Percentiles rank a stretch among this genome's conserved stretches.
These are phyloP conservation scores for Suhomyces faveliae DNA, from an alignment of 805 yeast genomes.

Conservation along the genomic window DNA sequence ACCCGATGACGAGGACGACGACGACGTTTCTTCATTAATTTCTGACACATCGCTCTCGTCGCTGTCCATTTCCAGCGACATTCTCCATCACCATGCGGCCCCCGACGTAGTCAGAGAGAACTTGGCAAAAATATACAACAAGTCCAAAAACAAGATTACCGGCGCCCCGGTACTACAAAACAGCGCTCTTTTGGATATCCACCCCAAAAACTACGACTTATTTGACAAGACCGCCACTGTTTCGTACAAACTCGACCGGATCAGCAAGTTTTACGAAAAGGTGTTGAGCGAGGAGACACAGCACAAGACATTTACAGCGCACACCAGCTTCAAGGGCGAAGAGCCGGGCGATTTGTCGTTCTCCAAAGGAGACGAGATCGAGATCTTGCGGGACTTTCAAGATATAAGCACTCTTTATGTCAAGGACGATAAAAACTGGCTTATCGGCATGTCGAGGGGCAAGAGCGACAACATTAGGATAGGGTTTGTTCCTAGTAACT, in stretches of 20 bases:
- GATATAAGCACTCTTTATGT: constrained; percentile 18
- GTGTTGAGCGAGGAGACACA: constrained; percentile 12
- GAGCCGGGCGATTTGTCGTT: constrained; percentile 41
- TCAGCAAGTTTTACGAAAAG: constrained; percentile 22
- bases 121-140: constrained; percentile 30
- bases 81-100: constrained; percentile 12
- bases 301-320: constrained; percentile 13
- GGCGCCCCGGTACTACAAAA: constrained; percentile 25
- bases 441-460: constrained; percentile 26
- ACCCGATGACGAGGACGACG: constrained; percentile 8
- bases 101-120: constrained; percentile 19
- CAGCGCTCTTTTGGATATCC: constrained; percentile 9
- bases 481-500: constrained; percentile 36
- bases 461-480: constrained; percentile 18
- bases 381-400: constrained; percentile 34
- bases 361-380: constrained; percentile 31
- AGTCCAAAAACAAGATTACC: constrained; percentile 33
- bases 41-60: constrained; percentile 12
- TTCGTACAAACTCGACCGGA: constrained; percentile 25
- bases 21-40: constrained; percentile 12
- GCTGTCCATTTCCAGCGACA: constrained; percentile 19
- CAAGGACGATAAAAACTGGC: constrained; percentile 28
- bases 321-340: constrained; percentile 28
- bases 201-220: constrained; percentile 8
- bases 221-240: constrained; percentile 19